These are phyloP conservation scores for Nicotiana benthamiana DNA, from an alignment of 257 asterid species.

Conservation along the genomic window DNA sequence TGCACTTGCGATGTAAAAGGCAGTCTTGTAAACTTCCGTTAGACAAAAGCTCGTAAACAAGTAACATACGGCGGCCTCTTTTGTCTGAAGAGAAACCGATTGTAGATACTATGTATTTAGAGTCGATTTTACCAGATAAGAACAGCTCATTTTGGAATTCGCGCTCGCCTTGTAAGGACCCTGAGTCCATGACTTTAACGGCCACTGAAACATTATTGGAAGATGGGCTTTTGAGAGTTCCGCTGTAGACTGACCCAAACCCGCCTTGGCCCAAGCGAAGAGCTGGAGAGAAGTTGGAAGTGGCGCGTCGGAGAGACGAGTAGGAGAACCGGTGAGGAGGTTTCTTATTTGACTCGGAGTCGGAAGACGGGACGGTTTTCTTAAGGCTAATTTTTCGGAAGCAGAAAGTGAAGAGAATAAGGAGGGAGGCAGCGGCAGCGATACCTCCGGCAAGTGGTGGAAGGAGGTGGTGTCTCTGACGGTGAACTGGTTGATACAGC, in stretches of 20 bases:
- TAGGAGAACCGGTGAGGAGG: slow-evolving; percentile 76
- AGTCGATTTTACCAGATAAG: slow-evolving; percentile 62
- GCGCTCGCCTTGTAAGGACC: slow-evolving; percentile 93
- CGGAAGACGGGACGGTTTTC: slow-evolving; percentile 75
- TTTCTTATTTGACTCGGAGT: slow-evolving; percentile 43
- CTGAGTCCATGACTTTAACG: slow-evolving; percentile 86
- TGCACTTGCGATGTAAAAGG: slow-evolving; percentile 63
- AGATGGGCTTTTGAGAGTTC: slow-evolving; percentile 34
- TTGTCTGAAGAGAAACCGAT: slow-evolving; percentile 72
- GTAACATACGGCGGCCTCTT: slow-evolving; percentile 64
- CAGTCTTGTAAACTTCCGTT: slow-evolving; percentile 97
- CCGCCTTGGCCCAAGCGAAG: slow-evolving; percentile 92
- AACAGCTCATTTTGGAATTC: slow-evolving; percentile 92
- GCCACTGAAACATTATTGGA: slow-evolving; percentile 35
- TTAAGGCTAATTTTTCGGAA: slow-evolving; percentile 53
- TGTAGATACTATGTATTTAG: slow-evolving; percentile 55
- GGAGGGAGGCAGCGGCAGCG: slow-evolving; percentile 53
- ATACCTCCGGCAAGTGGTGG: slow-evolving; percentile 58
- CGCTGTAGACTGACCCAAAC: slow-evolving; percentile 86
- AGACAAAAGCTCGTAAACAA: slow-evolving; percentile 76
- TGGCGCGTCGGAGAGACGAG: slow-evolving; percentile 69
- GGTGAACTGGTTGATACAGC: slow-evolving; percentile 16
- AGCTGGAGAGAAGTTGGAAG: slow-evolving; percentile 57
- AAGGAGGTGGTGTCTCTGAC: slow-evolving; percentile 21
- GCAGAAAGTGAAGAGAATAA: slow-evolving; percentile 56